Conservation (phyloP, 768 basidiomycete species). For the Naganishia friedmannii region DNA sequence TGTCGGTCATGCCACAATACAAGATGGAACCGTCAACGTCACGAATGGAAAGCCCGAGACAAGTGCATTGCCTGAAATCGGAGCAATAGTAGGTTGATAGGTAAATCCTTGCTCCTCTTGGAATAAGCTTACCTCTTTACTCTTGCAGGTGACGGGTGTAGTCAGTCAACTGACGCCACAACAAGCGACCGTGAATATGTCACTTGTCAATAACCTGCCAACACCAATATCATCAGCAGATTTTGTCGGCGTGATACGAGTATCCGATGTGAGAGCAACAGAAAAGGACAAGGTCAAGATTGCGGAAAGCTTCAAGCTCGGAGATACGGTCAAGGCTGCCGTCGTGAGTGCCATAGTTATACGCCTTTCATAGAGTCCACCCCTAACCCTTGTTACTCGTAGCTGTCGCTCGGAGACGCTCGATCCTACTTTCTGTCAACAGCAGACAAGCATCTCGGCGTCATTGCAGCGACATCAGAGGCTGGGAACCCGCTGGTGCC, state of each 20-base stretch:
- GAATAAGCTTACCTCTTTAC: constrained; percentile 6
- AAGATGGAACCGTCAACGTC: constrained; percentile 45
- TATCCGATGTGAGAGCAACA: constrained; percentile 46
- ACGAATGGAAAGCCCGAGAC: constrained; percentile 41
- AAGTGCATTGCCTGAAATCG: constrained; percentile 45
- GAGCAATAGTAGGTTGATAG: constrained; percentile 38
- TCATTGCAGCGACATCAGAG: constrained; percentile 50
- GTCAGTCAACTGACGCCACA: constrained; percentile 50
- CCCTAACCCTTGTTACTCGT: background rate
- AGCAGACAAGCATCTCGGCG: constrained; percentile 52
- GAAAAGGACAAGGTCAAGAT: constrained; percentile 43
- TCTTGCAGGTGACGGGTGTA: constrained; percentile 33
- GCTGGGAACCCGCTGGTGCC: constrained; percentile 51
- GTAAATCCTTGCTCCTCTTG: background rate
- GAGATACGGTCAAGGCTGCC: constrained; percentile 51
- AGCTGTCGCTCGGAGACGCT: constrained; percentile 52
- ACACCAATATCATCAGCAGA: constrained; percentile 50
- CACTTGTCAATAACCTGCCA: constrained; percentile 46
- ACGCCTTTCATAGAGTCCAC: background rate
- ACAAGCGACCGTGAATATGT: constrained; percentile 49
- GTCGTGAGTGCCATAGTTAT: constrained; percentile 42
- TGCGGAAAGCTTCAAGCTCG: constrained; percentile 52
- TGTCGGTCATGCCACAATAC: constrained; percentile 40
- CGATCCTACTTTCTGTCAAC: constrained; percentile 53
- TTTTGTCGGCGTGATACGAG: constrained; percentile 49